Base-by-base conservation (phyloP, 2,329 filamentous ascomycete genomes). In the Aspergillus jensenii region DNA sequence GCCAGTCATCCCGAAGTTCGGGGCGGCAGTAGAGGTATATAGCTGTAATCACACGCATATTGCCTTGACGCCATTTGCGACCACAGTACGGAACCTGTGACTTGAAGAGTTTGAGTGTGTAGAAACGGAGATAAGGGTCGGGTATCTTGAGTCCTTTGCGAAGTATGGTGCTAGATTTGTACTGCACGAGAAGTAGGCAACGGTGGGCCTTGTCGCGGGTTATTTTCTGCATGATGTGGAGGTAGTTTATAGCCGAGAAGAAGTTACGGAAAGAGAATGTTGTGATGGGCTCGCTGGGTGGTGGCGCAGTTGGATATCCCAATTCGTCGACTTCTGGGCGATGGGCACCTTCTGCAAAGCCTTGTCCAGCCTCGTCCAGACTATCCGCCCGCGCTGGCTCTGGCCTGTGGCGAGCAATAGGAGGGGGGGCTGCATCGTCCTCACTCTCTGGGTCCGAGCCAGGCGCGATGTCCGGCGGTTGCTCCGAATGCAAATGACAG, bases 11-110 rank as follows among this genome's bases (percentile, higher is more conserved):
- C 31, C 93, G 84, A 46, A 99, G 82, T 73, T 98, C 93, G 0
- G 93, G 93, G 7, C 92, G 84, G 70, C 93, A 96, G 76, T 96
- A 91, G 49, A 99, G 81, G 74, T 97, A 99, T 1, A 99, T 91
- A 3, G 93, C 92, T 0, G 95, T 99, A 71, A 99, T 99, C 69
- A 98, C 93, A 55, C 93, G 90, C 95, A 99, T 99, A 75, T 99
- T 98, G 66, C 87, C 88, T 78, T 98, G 95, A 14, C 95, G 88
- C 95, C 95, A 99, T 78, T 99, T 99, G 44, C 95, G 88, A 21
- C 95, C 93, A 74, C 93, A 98, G 80, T 96, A 99, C 1, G 95
- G 95, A 4, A 99, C 95, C 75, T 99, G 95, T 60, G 92, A 95
- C 76, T 99, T 99, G 87, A 98, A 98, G 0, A 99, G 84, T 77